phyloP scores from a whole-genome alignment of 2,329 filamentous ascomycete genomes.

The Sporothrix inflata region DNA sequence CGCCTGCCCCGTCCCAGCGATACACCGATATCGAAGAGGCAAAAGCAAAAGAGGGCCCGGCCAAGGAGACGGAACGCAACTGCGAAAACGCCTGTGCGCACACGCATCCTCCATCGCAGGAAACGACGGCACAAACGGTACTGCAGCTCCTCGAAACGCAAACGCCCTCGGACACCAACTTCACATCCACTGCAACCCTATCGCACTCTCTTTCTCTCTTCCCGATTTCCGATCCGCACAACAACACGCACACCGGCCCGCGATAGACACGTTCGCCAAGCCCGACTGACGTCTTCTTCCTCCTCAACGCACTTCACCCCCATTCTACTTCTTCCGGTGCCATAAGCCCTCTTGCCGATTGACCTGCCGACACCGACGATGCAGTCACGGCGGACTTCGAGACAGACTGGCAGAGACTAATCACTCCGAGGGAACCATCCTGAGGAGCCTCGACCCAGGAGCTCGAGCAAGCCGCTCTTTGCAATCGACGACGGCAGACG shows the following conservation, averaged over 20 bases:
- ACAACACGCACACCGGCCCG: not conserved
- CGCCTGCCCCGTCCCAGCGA: not conserved
- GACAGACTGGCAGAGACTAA: not conserved
- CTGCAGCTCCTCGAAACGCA: not conserved
- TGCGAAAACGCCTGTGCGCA: not conserved
- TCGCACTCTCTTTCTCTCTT: not conserved
- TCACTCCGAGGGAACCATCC: not conserved
- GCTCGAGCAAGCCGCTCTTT: slow-evolving; percentile 14
- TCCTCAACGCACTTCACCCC: not conserved
- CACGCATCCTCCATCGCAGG: not conserved
- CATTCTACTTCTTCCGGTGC: not conserved
- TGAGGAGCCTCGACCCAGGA: not conserved
- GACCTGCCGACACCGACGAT: slow-evolving; percentile 10
- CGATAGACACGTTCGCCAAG: slow-evolving; percentile 1
- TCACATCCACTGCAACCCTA: not conserved
- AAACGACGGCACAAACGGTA: not conserved
- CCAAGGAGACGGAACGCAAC: not conserved
- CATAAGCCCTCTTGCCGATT: not conserved
- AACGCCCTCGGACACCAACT: not conserved
- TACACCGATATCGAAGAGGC: slow-evolving; percentile 10
- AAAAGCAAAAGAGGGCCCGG: not conserved
- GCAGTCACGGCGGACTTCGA: not conserved
- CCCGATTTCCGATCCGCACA: not conserved
- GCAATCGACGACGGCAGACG: not conserved
- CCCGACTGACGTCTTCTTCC: not conserved